A percentile compares a stretch with the other conserved stretches of the same genome.
These are phyloP conservation scores for Ustilago xerochloae DNA, from an alignment of 1,284 basidiomycete species.

Conservation along the genomic window DNA sequence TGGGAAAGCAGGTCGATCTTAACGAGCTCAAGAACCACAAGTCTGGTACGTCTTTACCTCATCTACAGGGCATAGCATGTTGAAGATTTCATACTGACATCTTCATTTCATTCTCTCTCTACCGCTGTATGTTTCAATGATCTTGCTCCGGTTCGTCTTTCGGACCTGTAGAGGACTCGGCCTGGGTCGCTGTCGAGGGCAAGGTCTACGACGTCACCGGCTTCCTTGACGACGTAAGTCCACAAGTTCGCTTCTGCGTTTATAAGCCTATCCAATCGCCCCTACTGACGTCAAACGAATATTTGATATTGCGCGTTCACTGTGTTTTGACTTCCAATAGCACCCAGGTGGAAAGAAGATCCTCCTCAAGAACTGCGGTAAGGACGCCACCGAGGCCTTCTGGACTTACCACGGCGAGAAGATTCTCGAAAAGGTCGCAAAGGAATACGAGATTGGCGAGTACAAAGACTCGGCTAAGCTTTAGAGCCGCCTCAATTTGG, in stretches of 20 bases:
- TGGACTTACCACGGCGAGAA: slow-evolving; percentile 65
- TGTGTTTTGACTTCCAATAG: slow-evolving; percentile 2
- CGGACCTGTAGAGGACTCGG: slow-evolving; percentile 67
- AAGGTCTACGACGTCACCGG: slow-evolving; percentile 67
- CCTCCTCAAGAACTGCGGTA: slow-evolving; percentile 65
- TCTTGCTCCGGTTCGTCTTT: too few species aligned
- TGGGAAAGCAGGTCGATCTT: slow-evolving; percentile 50
- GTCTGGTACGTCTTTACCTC: slow-evolving; percentile 42
- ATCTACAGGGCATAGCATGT: too few species aligned
- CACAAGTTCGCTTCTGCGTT: too few species aligned
- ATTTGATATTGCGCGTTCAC: neutral
- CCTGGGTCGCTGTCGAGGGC: slow-evolving; percentile 65
- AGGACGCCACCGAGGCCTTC: slow-evolving; percentile 66
- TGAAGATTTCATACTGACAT: neutral
- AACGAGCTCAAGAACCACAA: slow-evolving; percentile 63
- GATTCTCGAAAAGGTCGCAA: slow-evolving; percentile 59
- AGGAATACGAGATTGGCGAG: slow-evolving; percentile 60
- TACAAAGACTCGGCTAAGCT: slow-evolving; percentile 62
- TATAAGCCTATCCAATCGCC: neutral
- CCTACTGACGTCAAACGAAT: neutral
- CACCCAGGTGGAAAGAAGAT: slow-evolving; percentile 68
- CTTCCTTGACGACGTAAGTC: slow-evolving; percentile 65
- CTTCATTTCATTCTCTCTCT: neutral
- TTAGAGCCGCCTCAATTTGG: neutral
- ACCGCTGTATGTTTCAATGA: neutral